Base-by-base conservation (phyloP, 2,329 filamentous ascomycete species). In the Teratosphaeria nubilosa region DNA sequence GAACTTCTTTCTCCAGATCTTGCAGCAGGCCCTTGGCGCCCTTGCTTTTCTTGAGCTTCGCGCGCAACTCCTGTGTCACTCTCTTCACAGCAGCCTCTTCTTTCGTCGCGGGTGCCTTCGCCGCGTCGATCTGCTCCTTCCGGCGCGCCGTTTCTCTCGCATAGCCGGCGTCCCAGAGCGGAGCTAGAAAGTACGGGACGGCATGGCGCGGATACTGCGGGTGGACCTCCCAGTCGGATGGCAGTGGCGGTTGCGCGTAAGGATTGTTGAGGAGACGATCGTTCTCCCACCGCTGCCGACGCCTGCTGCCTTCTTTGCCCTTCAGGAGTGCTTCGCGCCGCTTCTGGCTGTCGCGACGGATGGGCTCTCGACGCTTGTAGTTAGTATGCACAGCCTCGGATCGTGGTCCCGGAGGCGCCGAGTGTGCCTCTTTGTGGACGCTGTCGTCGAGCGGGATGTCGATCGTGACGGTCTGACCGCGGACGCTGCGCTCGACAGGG, bases 251-350 rank as follows among this genome's bases (percentile, higher is more conserved):
- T 65, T 92, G 84, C 20, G 82, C 89, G 74, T 94, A 87, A 20
- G 94, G 94, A 60, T 97, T 94, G 73, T 86, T 83, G 58, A 96
- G 77, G 62, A 97, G 84, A 64, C 84, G 90, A 75, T 96, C 92
- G 73, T 97, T 99, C 78, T 99, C 94, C 91, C 91, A 97, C 58
- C 92, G 82, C 66, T 92, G 86, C 54, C 92, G 81, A 68, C 92
- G 86, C 37, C 92, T 83, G 66, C 85, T 92, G 34, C 92, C 92
- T 73, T 96, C 91, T 65, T 95, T 95, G 58, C 92, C 92, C 76
- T 91, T 95, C 32, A 94, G 78, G 56, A 95, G 70, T 2, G 85
- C 83, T 64, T 96, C 90, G 20, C 91, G 85, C 55, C 82, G 75
- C 68, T 83, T 84, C 67, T 83, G 66, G 65, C 82, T 86, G 66